Evolutionary conservation across 345 rosid species (phyloP), one percentile per base, ranked within the genome.

Genomic region (Psidium guajava): DNA sequence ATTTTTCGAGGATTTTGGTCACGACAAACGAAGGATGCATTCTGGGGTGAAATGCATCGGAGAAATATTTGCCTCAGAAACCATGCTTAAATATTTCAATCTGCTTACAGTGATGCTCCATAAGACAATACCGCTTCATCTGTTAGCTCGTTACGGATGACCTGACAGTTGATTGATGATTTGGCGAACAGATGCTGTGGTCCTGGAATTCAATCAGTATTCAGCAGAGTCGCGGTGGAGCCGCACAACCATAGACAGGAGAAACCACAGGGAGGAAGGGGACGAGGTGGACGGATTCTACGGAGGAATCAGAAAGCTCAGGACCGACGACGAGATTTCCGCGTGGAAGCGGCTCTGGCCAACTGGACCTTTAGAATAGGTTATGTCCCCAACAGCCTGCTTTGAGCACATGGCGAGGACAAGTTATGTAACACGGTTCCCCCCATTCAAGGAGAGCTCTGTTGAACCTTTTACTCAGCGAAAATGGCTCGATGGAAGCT

Each of bases 271-370:
- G 59, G 99, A 96, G 90, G 93, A 92, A 90, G 98, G 99, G 52
- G 91, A 92, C 49, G 98, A 94, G 86, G 96, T 86, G 8, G 94
- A 92, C 47, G 99, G 99, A 22, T 96, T 94, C 85, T 96, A 96
- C 52, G 99, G 98, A 40, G 99, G 98, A 84, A 91, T 96, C 85
- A 83, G 98, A 84, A 93, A 92, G 91, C 90, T 95, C 83, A 82
- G 53, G n/a, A 87, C 81, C 16, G 85, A 89, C 50, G 91, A 90
- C 69, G 98, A 96, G 86, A 94, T 94, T 86, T 88, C 87, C 6
- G 91, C 83, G 44, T 95, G 98, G 98, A 93, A 89, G 83, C 87
- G 50, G 87, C 91, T 93, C 22, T 94, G 95, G 96, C 98, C 98
- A 10, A 77, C 75, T 52, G 91, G 91, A 54, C 80, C 90, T 69